phyloP scores from a whole-genome alignment of 2,329 filamentous ascomycete genomes.

The Xylariaceae sp. region DNA sequence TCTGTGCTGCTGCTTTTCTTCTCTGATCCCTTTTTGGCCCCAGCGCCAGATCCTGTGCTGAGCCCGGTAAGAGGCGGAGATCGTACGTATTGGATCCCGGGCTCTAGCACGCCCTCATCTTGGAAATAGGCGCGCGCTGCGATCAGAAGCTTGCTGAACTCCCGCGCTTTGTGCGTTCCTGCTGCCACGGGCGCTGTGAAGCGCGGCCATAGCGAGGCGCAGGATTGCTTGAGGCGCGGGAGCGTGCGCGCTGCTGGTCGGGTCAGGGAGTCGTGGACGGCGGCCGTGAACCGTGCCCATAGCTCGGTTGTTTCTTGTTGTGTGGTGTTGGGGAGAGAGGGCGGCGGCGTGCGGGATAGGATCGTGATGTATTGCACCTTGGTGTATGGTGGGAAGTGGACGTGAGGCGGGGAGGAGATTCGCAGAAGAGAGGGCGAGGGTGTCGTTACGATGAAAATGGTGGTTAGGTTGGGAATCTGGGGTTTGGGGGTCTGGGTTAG shows the following conservation, averaged over 20 bases:
- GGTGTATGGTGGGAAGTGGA: conserved; percentile 85
- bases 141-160: conserved; percentile 85
- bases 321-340: conserved; percentile 58
- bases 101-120: conserved; percentile 72
- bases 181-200: conserved; percentile 81
- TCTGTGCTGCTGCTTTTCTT: conserved; percentile 43
- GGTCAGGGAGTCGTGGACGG: conserved; percentile 86
- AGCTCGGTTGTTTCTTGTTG: conserved; percentile 67
- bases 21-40: not conserved
- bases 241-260: conserved; percentile 83
- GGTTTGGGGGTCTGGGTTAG: conserved; percentile 19
- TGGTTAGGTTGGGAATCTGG: conserved; percentile 79
- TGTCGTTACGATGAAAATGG: conserved; percentile 64
- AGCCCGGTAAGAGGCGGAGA: not conserved
- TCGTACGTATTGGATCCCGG: conserved; percentile 57
- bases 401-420: conserved; percentile 72
- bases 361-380: conserved; percentile 82
- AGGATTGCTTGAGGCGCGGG: conserved; percentile 72
- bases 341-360: conserved; percentile 60
- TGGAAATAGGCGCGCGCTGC: conserved; percentile 73
- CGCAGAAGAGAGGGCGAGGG: conserved; percentile 59
- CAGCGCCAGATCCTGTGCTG: too few relatives aligned
- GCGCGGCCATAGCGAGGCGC: conserved; percentile 79
- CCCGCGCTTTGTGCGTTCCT: conserved; percentile 75
- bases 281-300: conserved; percentile 81